phyloP scores from a whole-genome alignment of 139 green algal genomes.

The Trebouxia sp. region DNA sequence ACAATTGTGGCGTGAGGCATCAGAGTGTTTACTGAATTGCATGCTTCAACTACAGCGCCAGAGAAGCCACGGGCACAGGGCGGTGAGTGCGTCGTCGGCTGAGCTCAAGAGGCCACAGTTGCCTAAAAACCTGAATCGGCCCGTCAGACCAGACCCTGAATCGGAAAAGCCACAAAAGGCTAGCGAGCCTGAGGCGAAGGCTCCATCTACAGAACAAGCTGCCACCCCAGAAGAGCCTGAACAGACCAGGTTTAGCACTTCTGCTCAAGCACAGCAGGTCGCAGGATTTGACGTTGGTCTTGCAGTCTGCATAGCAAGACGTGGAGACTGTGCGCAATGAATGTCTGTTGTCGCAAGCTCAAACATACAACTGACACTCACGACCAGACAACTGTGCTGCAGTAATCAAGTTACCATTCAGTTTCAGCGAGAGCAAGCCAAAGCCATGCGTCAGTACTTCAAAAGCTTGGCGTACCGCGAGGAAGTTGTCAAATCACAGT shows the following conservation, averaged over 20 bases:
- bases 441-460: conserved; percentile 92
- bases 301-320: no score
- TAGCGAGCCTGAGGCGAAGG: conserved; percentile 1
- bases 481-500: conserved; percentile 49
- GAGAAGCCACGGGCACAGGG: background rate
- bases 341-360: no score
- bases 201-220: no score
- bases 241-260: no score
- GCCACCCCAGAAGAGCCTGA: no score
- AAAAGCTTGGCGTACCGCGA: conserved; percentile 51
- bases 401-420: conserved; percentile 72
- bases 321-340: no score
- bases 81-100: background rate
- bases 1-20: no score
- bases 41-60: background rate
- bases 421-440: conserved; percentile 88
- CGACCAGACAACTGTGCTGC: no score
- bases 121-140: no score
- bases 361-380: no score
- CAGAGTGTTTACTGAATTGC: background rate
- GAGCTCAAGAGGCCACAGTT: conserved; percentile 1
- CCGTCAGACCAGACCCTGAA: no score
- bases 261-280: background rate
- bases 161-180: no score
- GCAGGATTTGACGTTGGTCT: background rate